Conservation (phyloP, 2,329 filamentous ascomycete genomes). For the Colletotrichum nymphaeae region DNA sequence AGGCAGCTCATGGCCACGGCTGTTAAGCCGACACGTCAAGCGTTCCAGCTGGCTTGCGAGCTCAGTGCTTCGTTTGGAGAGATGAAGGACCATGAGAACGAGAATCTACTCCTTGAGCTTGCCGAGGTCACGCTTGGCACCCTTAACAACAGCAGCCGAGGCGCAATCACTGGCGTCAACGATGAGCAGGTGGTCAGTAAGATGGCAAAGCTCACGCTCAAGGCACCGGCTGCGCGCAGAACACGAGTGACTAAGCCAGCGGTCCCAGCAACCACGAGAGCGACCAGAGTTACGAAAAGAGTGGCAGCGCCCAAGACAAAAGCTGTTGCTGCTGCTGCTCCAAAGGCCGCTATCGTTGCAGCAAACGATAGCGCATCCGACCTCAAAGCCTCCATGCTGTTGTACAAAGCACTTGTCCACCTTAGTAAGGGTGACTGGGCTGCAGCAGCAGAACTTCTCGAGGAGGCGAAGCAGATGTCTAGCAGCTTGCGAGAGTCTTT, state of each 20-base stretch:
- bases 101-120: conserved; percentile 55
- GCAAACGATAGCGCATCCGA: conserved; percentile 37
- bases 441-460: conserved; percentile 66
- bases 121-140: conserved; percentile 58
- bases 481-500: conserved; percentile 52
- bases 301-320: conserved; percentile 41
- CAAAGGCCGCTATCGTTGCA: conserved; percentile 31
- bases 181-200: conserved; percentile 49
- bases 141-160: conserved; percentile 20
- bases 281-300: conserved; percentile 21
- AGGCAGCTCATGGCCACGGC: conserved; percentile 58
- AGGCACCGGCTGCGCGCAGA: conserved; percentile 34
- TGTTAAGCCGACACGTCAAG: conserved; percentile 56
- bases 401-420: conserved; percentile 57
- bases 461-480: conserved; percentile 58
- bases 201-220: conserved; percentile 48
- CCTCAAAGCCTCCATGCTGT: conserved; percentile 52
- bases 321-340: conserved; percentile 34
- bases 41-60: conserved; percentile 63
- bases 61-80: conserved; percentile 67
- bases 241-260: conserved; percentile 39
- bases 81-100: conserved; percentile 56
- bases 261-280: conserved; percentile 25
- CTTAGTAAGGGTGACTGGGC: conserved; percentile 66
- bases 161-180: conserved; percentile 14